Base-by-base conservation (phyloP, 106 monocot species). In the Ottelia alismoides region DNA sequence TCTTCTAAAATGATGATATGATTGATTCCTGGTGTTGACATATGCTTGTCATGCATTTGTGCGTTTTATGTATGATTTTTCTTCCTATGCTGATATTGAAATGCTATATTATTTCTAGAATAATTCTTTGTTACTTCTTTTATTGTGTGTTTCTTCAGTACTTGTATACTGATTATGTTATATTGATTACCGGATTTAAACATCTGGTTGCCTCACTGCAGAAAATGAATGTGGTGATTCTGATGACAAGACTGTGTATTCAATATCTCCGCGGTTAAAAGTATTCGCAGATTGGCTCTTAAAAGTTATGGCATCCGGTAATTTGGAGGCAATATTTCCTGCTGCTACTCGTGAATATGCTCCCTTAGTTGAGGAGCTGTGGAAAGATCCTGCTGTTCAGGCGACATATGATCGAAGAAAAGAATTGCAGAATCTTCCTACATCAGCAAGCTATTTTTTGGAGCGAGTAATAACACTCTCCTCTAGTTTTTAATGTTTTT, bases 301-400 rank as follows among this genome's bases (percentile, higher is more conserved):
- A 25, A 72, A 73, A 44, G 70, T 64, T 35, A 79, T 82, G 68
- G 82, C 75, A 48, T 70, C 64, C 16, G 92, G 92, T 43, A 74
- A 62, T 47, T 61, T 92, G 12, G 82, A 92, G 60, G 87, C 64
- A 45, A 77, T 87, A 65, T 92, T 87, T 45, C 87, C 85, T 47
- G 83, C 92, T 57, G 73, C 82, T 57, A 77, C 83, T 28, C 82
- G 83, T 55, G 87, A 80, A 62, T 80, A 92, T 76, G 79, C 92
- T 32, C 83, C 82, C 2, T 20, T 52, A 27, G 87, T 87, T 27
- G 83, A 83, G 75, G 87, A 93, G 55, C 53, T 93, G 45, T 93
- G 92, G 92, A 80, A 83, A 57, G 76, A 83, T 71, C 23, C 77
- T 63, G 87, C 80, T 47, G 84, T 93, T 65, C 92, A 87, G 73